Conservation (phyloP, 805 yeast species). For the Candida sphagnicola region DNA sequence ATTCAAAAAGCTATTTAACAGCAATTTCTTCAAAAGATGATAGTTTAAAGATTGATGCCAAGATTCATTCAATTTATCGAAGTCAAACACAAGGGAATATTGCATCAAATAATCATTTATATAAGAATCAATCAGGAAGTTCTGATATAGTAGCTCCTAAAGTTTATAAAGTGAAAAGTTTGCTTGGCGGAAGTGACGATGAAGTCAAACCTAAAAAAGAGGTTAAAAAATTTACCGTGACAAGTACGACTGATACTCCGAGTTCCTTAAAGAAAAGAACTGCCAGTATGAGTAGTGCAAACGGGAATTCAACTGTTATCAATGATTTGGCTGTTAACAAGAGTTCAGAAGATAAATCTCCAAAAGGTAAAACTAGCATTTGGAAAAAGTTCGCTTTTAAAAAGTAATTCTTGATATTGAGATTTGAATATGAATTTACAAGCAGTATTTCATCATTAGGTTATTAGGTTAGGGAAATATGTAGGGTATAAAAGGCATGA, state of each 20-base stretch:
- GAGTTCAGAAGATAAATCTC: background rate
- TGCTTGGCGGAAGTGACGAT: slow-evolving; percentile 32
- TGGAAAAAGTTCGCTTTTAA: slow-evolving; percentile 23
- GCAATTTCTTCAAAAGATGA: slow-evolving; percentile 19
- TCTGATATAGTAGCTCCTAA: slow-evolving; percentile 8
- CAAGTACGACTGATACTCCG: background rate
- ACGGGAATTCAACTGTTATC: slow-evolving; percentile 2
- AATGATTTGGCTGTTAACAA: slow-evolving; percentile 1
- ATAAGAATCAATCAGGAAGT: background rate
- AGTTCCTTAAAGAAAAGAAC: background rate
- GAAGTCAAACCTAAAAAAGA: slow-evolving; percentile 15
- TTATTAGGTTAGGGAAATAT: too few relatives aligned
- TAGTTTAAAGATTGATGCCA: slow-evolving; percentile 21
- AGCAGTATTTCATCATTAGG: too few relatives aligned
- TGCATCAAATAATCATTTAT: background rate
- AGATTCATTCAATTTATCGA: slow-evolving; percentile 34
- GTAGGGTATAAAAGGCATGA: too few relatives aligned
- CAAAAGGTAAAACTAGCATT: slow-evolving; percentile 14
- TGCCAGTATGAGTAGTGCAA: slow-evolving; percentile 4
- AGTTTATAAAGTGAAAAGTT: slow-evolving; percentile 39
- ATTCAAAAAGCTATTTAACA: slow-evolving; percentile 21
- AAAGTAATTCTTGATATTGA: too few relatives aligned
- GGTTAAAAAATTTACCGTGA: slow-evolving; percentile 1
- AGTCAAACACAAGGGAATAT: slow-evolving; percentile 12
- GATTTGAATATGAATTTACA: too few relatives aligned